Conservation (phyloP, 1,139 yeast species). For the Taphrina sp. region DNA sequence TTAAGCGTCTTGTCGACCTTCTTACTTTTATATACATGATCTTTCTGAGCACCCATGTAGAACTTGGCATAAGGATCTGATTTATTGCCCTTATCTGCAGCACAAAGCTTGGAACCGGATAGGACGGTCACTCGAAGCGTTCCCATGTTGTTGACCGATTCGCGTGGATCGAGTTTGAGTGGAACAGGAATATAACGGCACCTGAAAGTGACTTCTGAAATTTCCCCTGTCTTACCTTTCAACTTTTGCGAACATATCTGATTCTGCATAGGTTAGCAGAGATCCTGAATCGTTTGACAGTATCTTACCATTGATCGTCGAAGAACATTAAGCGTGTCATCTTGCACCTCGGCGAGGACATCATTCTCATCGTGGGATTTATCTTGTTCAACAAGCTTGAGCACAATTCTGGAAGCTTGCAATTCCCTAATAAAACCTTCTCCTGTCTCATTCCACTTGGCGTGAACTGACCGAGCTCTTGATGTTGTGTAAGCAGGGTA, state of each 20-base stretch:
- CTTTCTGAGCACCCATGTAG: conserved; percentile 55
- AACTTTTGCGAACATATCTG: conserved; percentile 30
- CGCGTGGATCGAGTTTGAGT: conserved; percentile 65
- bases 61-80: conserved; percentile 86
- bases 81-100: conserved; percentile 86
- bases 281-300: too few relatives aligned
- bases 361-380: conserved; percentile 54
- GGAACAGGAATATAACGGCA: conserved; percentile 79
- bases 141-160: conserved; percentile 76
- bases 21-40: conserved; percentile 67
- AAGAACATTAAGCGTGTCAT: conserved; percentile 69
- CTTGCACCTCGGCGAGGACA: conserved; percentile 58
- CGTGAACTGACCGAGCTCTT: conserved; percentile 48
- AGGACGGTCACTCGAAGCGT: conserved; percentile 60
- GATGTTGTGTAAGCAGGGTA: conserved; percentile 60
- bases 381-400: conserved; percentile 58
- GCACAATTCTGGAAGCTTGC: conserved; percentile 64
- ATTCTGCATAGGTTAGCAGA: too few relatives aligned
- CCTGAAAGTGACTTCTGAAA: conserved; percentile 52
- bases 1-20: conserved; percentile 79
- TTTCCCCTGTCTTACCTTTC: conserved; percentile 42
- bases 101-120: conserved; percentile 66
- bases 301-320: conserved; percentile 52
- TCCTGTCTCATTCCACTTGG: conserved; percentile 59
- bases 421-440: conserved; percentile 74